Percentiles rank a stretch among this genome's conserved stretches.
Conservation (phyloP, 805 yeast species). For the Priceomyces carsonii region DNA sequence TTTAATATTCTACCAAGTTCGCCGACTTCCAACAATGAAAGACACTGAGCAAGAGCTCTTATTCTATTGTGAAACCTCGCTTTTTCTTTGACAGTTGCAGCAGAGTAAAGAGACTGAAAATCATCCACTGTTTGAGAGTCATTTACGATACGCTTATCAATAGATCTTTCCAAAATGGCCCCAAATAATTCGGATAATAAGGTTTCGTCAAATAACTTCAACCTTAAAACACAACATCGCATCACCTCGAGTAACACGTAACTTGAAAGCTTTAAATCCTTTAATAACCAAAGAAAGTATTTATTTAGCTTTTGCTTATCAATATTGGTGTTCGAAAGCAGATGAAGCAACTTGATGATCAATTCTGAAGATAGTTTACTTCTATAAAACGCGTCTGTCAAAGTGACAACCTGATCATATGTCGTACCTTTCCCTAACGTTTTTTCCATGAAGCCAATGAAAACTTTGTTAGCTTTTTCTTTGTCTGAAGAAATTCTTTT, state of each 20-base stretch:
- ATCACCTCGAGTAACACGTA: slow-evolving; percentile 7
- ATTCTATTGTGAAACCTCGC: slow-evolving; percentile 26
- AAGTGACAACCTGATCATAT: not conserved
- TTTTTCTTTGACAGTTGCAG: slow-evolving; percentile 12
- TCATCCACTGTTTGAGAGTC: slow-evolving; percentile 5
- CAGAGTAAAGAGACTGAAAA: slow-evolving; percentile 6
- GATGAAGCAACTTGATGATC: slow-evolving; percentile 1
- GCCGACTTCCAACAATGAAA: slow-evolving; percentile 21
- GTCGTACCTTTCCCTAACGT: not conserved
- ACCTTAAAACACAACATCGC: slow-evolving; percentile 9
- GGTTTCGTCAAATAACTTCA: slow-evolving; percentile 9
- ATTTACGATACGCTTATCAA: not conserved
- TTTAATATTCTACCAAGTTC: slow-evolving; percentile 19
- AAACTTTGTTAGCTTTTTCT: slow-evolving; percentile 1
- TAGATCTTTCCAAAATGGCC: slow-evolving; percentile 5
- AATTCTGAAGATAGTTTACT: slow-evolving; percentile 5
- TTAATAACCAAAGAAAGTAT: slow-evolving; percentile 4
- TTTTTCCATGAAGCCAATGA: slow-evolving; percentile 4
- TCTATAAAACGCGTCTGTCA: slow-evolving; percentile 4
- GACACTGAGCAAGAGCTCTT: slow-evolving; percentile 29
- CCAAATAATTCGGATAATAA: slow-evolving; percentile 6
- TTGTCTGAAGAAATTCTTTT: slow-evolving; percentile 3
- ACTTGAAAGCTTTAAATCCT: slow-evolving; percentile 4
- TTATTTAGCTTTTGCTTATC: not conserved
- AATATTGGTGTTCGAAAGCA: not conserved